These are phyloP conservation scores for Alternaria tenuissima DNA, from an alignment of 2,329 filamentous ascomycete genomes.

Conservation along the genomic window DNA sequence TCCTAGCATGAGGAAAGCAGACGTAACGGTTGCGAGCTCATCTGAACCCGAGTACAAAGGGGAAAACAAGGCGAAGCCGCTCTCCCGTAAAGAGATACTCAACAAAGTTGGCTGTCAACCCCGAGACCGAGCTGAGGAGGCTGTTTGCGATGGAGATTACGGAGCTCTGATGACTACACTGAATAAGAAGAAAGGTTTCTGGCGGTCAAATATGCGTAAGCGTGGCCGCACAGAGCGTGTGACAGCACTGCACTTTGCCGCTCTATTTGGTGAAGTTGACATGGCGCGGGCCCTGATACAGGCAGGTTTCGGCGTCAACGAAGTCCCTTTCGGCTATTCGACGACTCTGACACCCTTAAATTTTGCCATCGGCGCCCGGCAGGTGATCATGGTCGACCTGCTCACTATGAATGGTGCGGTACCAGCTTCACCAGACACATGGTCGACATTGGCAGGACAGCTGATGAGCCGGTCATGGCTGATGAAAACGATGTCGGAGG, in stretches of 20 bases:
- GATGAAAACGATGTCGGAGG: constrained; percentile 31
- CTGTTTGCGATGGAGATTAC: constrained; percentile 29
- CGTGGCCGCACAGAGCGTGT: constrained; percentile 28
- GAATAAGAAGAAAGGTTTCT: constrained; percentile 27
- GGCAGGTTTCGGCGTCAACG: constrained; percentile 30
- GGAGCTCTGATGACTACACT: constrained; percentile 23
- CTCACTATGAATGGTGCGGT: constrained; percentile 25
- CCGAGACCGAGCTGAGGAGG: constrained; percentile 30
- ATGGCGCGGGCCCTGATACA: constrained; percentile 29
- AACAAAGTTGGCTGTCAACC: constrained; percentile 32
- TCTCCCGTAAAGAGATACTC: constrained; percentile 30
- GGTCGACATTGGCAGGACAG: constrained; percentile 31
- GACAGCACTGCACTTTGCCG: constrained; percentile 37
- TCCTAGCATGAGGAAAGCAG: not conserved
- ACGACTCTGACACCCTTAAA: constrained; percentile 29
- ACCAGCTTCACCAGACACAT: constrained; percentile 29
- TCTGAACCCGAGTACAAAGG: not conserved
- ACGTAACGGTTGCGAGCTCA: not conserved
- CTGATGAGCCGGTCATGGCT: constrained; percentile 35
- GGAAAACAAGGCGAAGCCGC: not conserved
- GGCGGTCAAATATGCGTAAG: constrained; percentile 32
- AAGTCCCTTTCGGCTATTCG: constrained; percentile 34
- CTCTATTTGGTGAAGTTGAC: constrained; percentile 36
- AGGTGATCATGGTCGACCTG: constrained; percentile 34
- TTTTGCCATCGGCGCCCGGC: constrained; percentile 34